Conservation (phyloP, 257 asterid species). For the Fraxinus pennsylvanica region DNA sequence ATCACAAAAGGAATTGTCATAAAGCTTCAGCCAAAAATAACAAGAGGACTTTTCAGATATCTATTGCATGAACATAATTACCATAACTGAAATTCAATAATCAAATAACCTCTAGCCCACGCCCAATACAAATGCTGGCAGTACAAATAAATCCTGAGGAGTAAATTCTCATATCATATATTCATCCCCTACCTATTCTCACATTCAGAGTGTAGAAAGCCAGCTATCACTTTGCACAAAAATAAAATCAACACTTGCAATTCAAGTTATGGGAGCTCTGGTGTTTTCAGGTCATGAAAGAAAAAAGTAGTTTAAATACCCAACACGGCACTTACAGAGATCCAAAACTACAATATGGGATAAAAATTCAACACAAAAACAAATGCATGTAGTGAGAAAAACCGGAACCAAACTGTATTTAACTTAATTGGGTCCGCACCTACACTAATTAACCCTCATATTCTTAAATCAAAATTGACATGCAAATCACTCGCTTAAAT, state of each 20-base stretch:
- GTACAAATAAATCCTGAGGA: slow-evolving; percentile 3
- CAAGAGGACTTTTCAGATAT: background rate
- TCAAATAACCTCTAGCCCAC: background rate
- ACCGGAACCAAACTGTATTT: slow-evolving; percentile 24
- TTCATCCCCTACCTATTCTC: background rate
- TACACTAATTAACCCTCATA: slow-evolving; percentile 18
- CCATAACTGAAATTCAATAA: background rate
- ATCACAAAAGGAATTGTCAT: background rate
- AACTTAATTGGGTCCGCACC: slow-evolving; percentile 38
- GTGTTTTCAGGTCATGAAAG: slow-evolving; percentile 6
- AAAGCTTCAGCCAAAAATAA: background rate
- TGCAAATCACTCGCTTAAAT: slow-evolving; percentile 42
- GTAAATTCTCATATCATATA: background rate
- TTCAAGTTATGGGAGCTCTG: slow-evolving; percentile 23
- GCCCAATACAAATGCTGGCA: slow-evolving; percentile 14
- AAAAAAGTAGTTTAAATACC: slow-evolving; percentile 18
- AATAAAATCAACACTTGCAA: slow-evolving; percentile 24
- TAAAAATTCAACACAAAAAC: slow-evolving; percentile 2
- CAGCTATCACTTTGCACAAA: slow-evolving; percentile 19
- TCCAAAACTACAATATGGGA: slow-evolving; percentile 30
- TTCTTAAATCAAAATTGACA: slow-evolving; percentile 32
- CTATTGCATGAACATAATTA: background rate
- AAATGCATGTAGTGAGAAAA: background rate
- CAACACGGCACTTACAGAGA: slow-evolving; percentile 28
- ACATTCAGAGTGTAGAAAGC: slow-evolving; percentile 22